Base-by-base conservation (phyloP, 1,139 yeast species). In the Nakaseomyces nivariensis region DNA sequence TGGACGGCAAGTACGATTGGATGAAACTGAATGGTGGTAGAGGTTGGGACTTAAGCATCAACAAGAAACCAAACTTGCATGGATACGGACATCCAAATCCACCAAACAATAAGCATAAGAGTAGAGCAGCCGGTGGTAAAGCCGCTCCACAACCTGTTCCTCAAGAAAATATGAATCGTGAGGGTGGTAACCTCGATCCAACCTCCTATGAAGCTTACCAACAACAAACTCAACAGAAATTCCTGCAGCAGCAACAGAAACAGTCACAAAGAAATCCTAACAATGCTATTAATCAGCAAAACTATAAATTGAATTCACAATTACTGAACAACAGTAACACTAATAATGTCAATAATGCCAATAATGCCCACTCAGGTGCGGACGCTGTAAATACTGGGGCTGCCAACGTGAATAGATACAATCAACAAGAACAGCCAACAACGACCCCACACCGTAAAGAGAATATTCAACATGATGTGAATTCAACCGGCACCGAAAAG, bases 21-120 rank as follows among this genome's bases (percentile, higher is more conserved):
- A 83, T 84, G 90, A 82, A 81, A 58, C 70, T 85, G 57, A 85
- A 85, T 61, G 82, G 82, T 46, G 94, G 94, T 49, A 77, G 78
- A 62, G 94, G 94, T 42, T 85, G 92, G 92, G 94, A 85, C 68
- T 78, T 85, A 31, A 72, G 84, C 4, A 78, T 84, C 56, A 85
- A 84, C 64, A 85, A 83, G 63, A 85, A 84, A 65, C 88, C 92
- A 51, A 85, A 85, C 59, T 69, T 85, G 53, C 92, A 85, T 66
- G 94, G 94, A 10, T 85, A 85, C 63, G 96, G 96, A 49, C 80
- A 77, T 61, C 81, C 82, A 58, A 76, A 74, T 53, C 81, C 81
- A 46, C 78, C 79, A 54, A 69, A 68, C 51, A 72, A 68, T 44
- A 71, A 71, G 34, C 68, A 66, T 52, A 67, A 67, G 60, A 66